These are phyloP conservation scores for Penicillium expansum DNA, from an alignment of 2,329 filamentous ascomycete genomes.

Conservation along the genomic window DNA sequence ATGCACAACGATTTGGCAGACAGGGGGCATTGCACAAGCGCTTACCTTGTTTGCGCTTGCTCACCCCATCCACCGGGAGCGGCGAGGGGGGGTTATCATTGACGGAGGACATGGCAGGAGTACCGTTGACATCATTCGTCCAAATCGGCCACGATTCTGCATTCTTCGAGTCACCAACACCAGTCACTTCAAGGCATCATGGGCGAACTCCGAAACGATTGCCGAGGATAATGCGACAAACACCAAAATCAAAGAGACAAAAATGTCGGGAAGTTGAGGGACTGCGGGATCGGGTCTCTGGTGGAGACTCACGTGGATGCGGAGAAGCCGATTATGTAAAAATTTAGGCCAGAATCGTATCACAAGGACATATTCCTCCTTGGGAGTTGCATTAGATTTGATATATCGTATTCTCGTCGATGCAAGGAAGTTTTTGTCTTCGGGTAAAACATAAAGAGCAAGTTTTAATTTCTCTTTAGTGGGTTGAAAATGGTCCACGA, in stretches of 20 bases:
- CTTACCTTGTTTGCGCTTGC: conserved; percentile 42
- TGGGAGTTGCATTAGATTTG: conserved; percentile 35
- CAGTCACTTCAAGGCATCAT: conserved; percentile 21
- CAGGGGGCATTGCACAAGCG: background rate
- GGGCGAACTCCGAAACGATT: conserved; percentile 10
- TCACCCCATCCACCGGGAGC: conserved; percentile 34
- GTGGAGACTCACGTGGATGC: conserved; percentile 27
- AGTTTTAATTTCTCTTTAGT: background rate
- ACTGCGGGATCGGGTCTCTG: conserved; percentile 25
- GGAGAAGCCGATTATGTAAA: conserved; percentile 27
- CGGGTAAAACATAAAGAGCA: background rate
- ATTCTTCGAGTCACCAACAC: conserved; percentile 17
- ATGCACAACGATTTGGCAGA: background rate
- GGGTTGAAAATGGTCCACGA: background rate
- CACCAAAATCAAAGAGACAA: conserved; percentile 19
- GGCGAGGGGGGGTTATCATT: conserved; percentile 34
- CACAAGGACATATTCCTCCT: background rate
- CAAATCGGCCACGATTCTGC: conserved; percentile 23
- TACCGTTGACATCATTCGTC: conserved; percentile 27
- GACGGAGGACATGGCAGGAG: conserved; percentile 39
- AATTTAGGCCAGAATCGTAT: background rate
- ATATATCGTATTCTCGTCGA: background rate
- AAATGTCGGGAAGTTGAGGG: conserved; percentile 27
- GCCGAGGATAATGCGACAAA: conserved; percentile 18
- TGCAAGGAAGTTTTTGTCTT: background rate